These are phyloP conservation scores for Acacia acuminata DNA, from an alignment of 306 rosid genomes.

Conservation along the genomic window DNA sequence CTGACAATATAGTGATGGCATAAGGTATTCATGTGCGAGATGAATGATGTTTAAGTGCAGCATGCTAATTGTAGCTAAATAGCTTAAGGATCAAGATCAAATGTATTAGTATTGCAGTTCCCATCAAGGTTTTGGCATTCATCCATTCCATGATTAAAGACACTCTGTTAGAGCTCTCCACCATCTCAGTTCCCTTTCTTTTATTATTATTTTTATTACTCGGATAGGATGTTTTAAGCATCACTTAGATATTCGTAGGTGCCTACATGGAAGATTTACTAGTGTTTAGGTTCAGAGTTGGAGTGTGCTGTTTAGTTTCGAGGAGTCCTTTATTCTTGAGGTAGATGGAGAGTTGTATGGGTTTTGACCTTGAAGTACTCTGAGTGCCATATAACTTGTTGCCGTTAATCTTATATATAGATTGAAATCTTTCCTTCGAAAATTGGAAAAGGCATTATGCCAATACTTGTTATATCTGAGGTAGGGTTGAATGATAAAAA, in stretches of 20 bases:
- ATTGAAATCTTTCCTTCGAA: not conserved
- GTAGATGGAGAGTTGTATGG: not conserved
- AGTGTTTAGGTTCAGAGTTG: not conserved
- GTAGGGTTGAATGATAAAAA: not conserved
- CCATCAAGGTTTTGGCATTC: slow-evolving; percentile 4
- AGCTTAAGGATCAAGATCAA: not conserved
- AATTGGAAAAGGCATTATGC: not conserved
- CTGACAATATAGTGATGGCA: not conserved
- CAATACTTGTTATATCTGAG: not conserved
- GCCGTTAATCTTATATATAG: not conserved
- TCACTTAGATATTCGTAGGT: not conserved
- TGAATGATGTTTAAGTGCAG: slow-evolving; percentile 1
- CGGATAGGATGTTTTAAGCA: not conserved
- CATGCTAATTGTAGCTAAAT: slow-evolving; percentile 22
- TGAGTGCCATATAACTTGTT: not conserved
- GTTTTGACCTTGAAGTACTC: not conserved
- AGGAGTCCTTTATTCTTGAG: not conserved
- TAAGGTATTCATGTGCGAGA: not conserved
- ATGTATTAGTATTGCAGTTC: not conserved
- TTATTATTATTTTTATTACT: not conserved
- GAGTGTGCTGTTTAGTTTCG: not conserved
- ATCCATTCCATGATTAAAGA: slow-evolving; percentile 6
- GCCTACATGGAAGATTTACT: not conserved
- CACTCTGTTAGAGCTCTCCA: not conserved
- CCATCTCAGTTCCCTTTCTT: not conserved